Conservation (phyloP, 2,329 filamentous ascomycete genomes). For the Cladosporium austrohemisphaericum region DNA sequence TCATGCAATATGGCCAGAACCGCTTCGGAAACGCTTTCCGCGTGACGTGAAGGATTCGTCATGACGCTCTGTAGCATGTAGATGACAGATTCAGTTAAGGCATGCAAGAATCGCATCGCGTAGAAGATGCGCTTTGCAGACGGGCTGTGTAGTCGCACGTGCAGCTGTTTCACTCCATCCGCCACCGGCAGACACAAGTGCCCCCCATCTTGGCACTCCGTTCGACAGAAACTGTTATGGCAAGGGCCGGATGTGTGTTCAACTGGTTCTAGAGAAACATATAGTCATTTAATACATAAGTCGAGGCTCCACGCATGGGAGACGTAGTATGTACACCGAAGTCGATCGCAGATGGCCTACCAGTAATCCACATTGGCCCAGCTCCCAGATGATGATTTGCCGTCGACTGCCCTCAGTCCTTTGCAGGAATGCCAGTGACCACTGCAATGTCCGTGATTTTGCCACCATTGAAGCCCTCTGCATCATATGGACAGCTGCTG, state of each 20-base stretch:
- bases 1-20: background rate
- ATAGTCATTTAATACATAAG: background rate
- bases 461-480: conserved; percentile 39
- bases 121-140: too few relatives aligned
- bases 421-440: conserved; percentile 25
- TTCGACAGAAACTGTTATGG: too few relatives aligned
- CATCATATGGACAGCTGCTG: conserved; percentile 39
- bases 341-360: background rate
- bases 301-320: background rate
- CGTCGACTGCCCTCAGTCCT: background rate
- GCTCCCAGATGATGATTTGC: background rate
- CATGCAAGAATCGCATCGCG: too few relatives aligned
- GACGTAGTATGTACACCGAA: background rate
- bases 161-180: too few relatives aligned
- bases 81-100: too few relatives aligned
- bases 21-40: background rate
- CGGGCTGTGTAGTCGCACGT: too few relatives aligned
- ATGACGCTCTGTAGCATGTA: too few relatives aligned
- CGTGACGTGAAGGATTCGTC: background rate
- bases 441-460: conserved; percentile 37
- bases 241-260: too few relatives aligned
- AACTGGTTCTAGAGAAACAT: background rate
- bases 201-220: too few relatives aligned
- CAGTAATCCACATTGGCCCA: background rate
- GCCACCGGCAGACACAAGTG: too few relatives aligned